These are phyloP conservation scores for Lolium multiflorum DNA, from an alignment of 176 grass and related monocot genomes.

Conservation along the genomic window DNA sequence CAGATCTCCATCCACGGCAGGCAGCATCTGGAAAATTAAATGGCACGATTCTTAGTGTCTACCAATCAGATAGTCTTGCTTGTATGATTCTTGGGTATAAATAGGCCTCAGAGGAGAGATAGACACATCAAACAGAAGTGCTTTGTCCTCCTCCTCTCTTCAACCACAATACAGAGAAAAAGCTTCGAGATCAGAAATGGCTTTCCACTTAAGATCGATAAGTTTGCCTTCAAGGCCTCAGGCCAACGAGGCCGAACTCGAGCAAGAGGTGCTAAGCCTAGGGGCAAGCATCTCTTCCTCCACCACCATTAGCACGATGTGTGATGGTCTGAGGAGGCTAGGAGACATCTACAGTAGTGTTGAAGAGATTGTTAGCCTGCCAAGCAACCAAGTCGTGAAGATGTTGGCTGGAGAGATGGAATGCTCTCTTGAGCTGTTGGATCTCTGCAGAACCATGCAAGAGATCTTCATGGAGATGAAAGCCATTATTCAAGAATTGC, in stretches of 20 bases:
- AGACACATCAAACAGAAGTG: no score
- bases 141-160: no score
- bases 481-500: constrained; percentile 42
- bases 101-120: not conserved
- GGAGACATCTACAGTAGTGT: not conserved
- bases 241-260: not conserved
- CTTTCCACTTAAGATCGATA: constrained; percentile 34
- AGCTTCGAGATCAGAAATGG: constrained; percentile 13
- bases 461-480: constrained; percentile 38
- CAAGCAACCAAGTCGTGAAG: constrained; percentile 43
- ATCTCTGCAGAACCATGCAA: constrained; percentile 42
- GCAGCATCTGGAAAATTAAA: not conserved
- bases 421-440: constrained; percentile 39
- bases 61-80: no score
- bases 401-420: constrained; percentile 40
- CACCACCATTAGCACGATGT: not conserved
- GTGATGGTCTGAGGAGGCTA: constrained; percentile 33
- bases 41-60: not conserved
- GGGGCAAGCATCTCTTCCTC: constrained; percentile 14
- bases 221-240: constrained; percentile 44
- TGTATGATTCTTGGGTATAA: not conserved
- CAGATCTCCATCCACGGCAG: not conserved
- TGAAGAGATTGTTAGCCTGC: constrained; percentile 38
- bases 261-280: constrained; percentile 38
- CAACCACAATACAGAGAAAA: no score